phyloP scores from a whole-genome alignment of 2,329 filamentous ascomycete species.

The Fusarium nygamai region DNA sequence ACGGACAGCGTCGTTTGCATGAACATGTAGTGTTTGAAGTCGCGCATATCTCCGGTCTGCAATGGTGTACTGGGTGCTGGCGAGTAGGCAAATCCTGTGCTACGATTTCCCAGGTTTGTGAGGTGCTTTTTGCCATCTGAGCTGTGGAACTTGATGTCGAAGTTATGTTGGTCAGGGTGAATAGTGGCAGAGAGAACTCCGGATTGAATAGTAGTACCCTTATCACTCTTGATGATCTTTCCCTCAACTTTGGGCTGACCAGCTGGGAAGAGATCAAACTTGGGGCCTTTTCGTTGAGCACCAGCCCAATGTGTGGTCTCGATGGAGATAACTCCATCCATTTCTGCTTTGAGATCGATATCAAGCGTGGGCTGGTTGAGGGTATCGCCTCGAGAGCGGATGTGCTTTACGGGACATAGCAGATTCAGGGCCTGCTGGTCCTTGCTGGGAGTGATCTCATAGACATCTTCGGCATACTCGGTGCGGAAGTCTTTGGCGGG shows the following conservation, averaged over 20 bases:
- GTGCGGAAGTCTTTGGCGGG: constrained; percentile 67
- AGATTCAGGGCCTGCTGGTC: constrained; percentile 60
- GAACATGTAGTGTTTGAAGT: constrained; percentile 66
- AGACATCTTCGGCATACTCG: constrained; percentile 74
- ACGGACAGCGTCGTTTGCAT: constrained; percentile 64
- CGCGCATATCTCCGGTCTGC: constrained; percentile 49
- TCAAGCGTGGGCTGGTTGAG: constrained; percentile 65
- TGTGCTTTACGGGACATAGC: constrained; percentile 65
- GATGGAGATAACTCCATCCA: constrained; percentile 53
- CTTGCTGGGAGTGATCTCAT: constrained; percentile 57
- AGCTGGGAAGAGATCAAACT: constrained; percentile 52
- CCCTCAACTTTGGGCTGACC: constrained; percentile 46
- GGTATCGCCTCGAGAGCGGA: constrained; percentile 63
- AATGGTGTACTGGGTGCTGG: constrained; percentile 48
- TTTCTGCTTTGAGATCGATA: constrained; percentile 49
- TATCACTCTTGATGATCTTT: constrained; percentile 44
- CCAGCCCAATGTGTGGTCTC: constrained; percentile 54
- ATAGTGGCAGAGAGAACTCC: constrained; percentile 51
- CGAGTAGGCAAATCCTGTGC: constrained; percentile 52
- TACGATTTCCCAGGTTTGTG: constrained; percentile 52
- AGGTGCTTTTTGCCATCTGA: constrained; percentile 49
- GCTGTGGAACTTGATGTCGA: constrained; percentile 53
- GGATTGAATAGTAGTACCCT: constrained; percentile 50
- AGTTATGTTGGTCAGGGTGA: constrained; percentile 49
- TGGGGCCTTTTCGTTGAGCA: constrained; percentile 49